Base-by-base conservation (phyloP, 495 filamentous ascomycete genomes). In the Penicillium desertorum region DNA sequence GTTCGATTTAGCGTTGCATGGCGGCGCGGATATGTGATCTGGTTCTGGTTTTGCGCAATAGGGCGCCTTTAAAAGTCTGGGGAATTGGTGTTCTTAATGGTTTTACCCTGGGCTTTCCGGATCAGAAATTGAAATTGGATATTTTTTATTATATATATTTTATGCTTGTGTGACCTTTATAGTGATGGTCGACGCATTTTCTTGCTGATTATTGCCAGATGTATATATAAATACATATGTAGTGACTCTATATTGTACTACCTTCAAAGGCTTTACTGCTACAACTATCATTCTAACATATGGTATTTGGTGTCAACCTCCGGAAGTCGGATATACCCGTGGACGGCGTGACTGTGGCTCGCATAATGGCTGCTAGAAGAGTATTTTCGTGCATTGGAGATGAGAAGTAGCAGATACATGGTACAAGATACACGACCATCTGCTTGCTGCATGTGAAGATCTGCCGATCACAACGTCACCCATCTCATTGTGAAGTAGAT, bases 401-500 rank as follows among this genome's bases (percentile, higher is more conserved):
- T 36, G 5, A 4, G 1, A 32, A 32, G 37, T 53, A 53, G 25
- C 25, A 2, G 20, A 0, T 53, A 53, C 51, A 43, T 53, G 19
- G 25, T 22, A 19, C 47, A 11, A 46, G 23, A 5, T 48, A 9
- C 14, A 20, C 10, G n/a, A 16, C 23, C 4, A 25, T 53, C 9
- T 19, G 4, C 25, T 29, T 16, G 25, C 34, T 41, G 29, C 44
- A 45, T 53, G 19, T 36, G 54, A 54, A 41, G 56, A 51, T n/a
- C 5, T 27, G 58, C 23, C 61, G 61, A 63, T 63, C 61, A 54
- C 50, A 45, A 60, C 61, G 54, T 63, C 61, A 63, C 49, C 9
- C 1, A 9, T 48, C 17, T 41, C 17, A 5, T 29, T 19, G 3
- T 16, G 48, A 44, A 45, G 20, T 12, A 41, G 20, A 25, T 41